A percentile compares a stretch with the other conserved stretches of the same genome.
These are phyloP conservation scores for Cercospora sesami DNA, from an alignment of 2,329 filamentous ascomycete species.

Conservation along the genomic window DNA sequence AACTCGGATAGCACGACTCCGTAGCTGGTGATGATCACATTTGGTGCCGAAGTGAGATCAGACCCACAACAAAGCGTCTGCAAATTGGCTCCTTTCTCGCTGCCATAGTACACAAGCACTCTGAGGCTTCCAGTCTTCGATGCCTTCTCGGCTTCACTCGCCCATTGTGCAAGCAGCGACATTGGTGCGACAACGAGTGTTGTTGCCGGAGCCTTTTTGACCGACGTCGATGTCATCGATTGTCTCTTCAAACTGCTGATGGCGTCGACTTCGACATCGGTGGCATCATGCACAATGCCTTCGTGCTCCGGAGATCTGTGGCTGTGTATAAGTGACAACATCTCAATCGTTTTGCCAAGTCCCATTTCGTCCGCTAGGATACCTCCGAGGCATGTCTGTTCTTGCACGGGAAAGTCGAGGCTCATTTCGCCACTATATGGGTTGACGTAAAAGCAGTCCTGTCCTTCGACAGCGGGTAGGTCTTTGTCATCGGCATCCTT, in stretches of 20 bases:
- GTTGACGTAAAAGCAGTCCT: conserved; percentile 86
- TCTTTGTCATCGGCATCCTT: conserved; percentile 85
- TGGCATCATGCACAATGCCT: conserved; percentile 31
- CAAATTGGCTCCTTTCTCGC: conserved; percentile 76
- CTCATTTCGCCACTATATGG: conserved; percentile 95
- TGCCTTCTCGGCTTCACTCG: conserved; percentile 89
- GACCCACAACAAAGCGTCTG: conserved; percentile 73
- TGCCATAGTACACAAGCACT: conserved; percentile 87
- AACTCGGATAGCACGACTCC: conserved; percentile 90
- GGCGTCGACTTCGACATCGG: conserved; percentile 39
- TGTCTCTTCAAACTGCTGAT: conserved; percentile 65
- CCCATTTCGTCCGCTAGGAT: conserved; percentile 98
- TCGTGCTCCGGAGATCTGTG: conserved; percentile 59
- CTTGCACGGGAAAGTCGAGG: conserved; percentile 85
- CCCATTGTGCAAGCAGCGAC: conserved; percentile 95
- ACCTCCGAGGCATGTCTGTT: conserved; percentile 91
- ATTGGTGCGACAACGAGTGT: conserved; percentile 96
- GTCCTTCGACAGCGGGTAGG: conserved; percentile 63
- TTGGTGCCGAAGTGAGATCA: conserved; percentile 74
- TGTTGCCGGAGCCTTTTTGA: conserved; percentile 76
- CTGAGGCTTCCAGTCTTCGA: conserved; percentile 81
- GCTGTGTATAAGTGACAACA: conserved; percentile 89
- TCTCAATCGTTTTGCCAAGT: conserved; percentile 96
- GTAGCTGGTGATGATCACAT: conserved; percentile 93
- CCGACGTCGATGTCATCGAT: conserved; percentile 55